Conservation (phyloP, 225 moss, liverwort and hornwort genomes). For the Bryoerythrophyllum caledonicum region DNA sequence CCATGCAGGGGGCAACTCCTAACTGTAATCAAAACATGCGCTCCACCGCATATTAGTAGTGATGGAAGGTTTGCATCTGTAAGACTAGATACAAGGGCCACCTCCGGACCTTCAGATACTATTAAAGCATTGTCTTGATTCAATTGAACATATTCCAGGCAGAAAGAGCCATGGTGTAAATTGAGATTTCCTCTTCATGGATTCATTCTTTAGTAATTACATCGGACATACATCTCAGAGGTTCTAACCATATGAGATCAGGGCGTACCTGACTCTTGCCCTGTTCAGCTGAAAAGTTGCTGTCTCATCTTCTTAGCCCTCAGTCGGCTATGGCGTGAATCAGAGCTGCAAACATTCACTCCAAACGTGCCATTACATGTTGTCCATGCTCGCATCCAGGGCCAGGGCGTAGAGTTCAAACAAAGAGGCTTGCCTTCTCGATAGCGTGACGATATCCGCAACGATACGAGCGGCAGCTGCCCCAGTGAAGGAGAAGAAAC, state of each 20-base stretch:
- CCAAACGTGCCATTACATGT: background rate
- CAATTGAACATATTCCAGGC: constrained; percentile 10
- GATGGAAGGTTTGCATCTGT: constrained; percentile 10
- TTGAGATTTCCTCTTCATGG: constrained; percentile 1
- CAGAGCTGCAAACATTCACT: background rate
- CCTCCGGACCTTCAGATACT: constrained; percentile 6
- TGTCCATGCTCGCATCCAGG: constrained; percentile 4
- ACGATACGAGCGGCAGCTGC: constrained; percentile 12
- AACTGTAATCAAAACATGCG: constrained; percentile 13
- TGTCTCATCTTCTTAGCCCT: background rate
- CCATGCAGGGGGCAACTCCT: constrained; percentile 26
- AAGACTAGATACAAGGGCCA: constrained; percentile 23
- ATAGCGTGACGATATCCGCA: constrained; percentile 9
- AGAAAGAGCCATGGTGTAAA: constrained; percentile 16
- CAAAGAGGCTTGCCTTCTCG: constrained; percentile 11
- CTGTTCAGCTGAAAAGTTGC: background rate
- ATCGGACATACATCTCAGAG: constrained; percentile 1
- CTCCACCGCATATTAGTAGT: background rate
- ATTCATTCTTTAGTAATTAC: background rate
- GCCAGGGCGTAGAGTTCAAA: constrained; percentile 25
- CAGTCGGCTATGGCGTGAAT: constrained; percentile 1
- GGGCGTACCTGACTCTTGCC: background rate
- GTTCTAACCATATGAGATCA: constrained; percentile 4
- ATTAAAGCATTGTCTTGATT: constrained; percentile 11
- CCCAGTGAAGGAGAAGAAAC: background rate